phyloP scores from a whole-genome alignment of 2,329 filamentous ascomycete genomes.

The Colletotrichum sp. region DNA sequence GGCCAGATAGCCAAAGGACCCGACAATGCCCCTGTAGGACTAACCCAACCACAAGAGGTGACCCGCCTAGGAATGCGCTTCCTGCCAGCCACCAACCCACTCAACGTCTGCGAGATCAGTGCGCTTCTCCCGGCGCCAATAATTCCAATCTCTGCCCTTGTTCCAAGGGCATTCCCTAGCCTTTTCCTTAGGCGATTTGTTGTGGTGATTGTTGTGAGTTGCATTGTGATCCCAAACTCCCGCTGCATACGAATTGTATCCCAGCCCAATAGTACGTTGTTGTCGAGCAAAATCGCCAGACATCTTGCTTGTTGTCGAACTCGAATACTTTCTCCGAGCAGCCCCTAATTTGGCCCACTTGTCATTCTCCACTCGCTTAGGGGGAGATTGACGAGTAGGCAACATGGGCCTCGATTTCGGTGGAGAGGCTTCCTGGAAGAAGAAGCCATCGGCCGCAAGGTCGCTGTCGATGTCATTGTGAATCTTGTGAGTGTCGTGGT shows the following conservation, averaged over 20 bases:
- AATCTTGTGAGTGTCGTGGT: constrained; percentile 30
- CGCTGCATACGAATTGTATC: constrained; percentile 52
- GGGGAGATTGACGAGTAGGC: constrained; percentile 62
- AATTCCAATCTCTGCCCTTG: constrained; percentile 63
- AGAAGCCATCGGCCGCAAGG: constrained; percentile 71
- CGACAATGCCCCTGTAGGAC: constrained; percentile 21
- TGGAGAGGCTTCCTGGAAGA: constrained; percentile 70
- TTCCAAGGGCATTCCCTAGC: constrained; percentile 60
- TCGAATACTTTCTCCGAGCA: constrained; percentile 72
- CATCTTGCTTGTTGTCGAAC: constrained; percentile 54
- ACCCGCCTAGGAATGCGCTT: constrained; percentile 46
- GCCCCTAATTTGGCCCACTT: constrained; percentile 92
- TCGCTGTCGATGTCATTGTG: constrained; percentile 65
- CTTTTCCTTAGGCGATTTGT: constrained; percentile 49
- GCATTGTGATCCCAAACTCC: constrained; percentile 53
- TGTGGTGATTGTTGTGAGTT: constrained; percentile 38
- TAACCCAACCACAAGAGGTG: constrained; percentile 68
- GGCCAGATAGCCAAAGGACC: not conserved
- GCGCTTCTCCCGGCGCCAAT: constrained; percentile 66
- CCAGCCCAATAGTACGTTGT: constrained; percentile 54
- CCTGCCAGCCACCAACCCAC: constrained; percentile 94
- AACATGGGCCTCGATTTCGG: constrained; percentile 26
- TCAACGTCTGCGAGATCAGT: constrained; percentile 80
- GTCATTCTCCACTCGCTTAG: constrained; percentile 70
- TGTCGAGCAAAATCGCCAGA: constrained; percentile 51